Evolutionary conservation across 2,329 filamentous ascomycete genomes (phyloP), one percentile per base, ranked within the genome.

Genomic region (Xylariaceae sp.): DNA sequence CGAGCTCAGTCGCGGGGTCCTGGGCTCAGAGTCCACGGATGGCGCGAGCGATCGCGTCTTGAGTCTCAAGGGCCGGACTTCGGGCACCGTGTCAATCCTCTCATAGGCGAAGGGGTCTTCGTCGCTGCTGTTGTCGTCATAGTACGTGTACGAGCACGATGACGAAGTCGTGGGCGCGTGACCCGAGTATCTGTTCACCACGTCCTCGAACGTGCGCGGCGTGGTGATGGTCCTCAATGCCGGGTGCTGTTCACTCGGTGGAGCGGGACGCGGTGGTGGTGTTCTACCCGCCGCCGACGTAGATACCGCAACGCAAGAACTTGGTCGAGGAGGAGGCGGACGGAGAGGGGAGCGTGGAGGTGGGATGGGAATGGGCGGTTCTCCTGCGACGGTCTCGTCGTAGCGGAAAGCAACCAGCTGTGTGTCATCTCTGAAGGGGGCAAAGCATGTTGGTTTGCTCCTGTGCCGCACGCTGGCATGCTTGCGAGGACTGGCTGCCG

Each of bases 341-440:
- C 53, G 47, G 62, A 65, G 46, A 60, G 59, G 50, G 60, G 65
- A 57, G 62, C 68, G 54, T 66, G 65, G 47, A 34, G 72, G 68
- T 37, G 70, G 61, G 44, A 78, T 61, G 34, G 73, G 72, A 48
- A 80, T 76, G 28, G 79, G 79, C 44, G 74, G 74, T 59, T 76
- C 72, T 36, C 74, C 74, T 52, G 75, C 71, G 38, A 72, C 64
- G 28, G 76, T 78, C 60, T 81, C 72, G 56, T 83, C 79, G 64
- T 83, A 83, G 43, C 76, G 74, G 41, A 83, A 55, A 36, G 71
- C 72, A 44, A 81, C 68, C 51, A 81, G 59, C 49, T 61, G 64
- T 32, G 66, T 62, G 51, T 77, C 74, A 54, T 74, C 71, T 45
- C 69, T 65, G 53, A 76, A 69, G 18, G 65, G 57, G 28, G 57